Conservation (phyloP, 257 asterid genomes). For the Solanum pimpinellifolium region DNA sequence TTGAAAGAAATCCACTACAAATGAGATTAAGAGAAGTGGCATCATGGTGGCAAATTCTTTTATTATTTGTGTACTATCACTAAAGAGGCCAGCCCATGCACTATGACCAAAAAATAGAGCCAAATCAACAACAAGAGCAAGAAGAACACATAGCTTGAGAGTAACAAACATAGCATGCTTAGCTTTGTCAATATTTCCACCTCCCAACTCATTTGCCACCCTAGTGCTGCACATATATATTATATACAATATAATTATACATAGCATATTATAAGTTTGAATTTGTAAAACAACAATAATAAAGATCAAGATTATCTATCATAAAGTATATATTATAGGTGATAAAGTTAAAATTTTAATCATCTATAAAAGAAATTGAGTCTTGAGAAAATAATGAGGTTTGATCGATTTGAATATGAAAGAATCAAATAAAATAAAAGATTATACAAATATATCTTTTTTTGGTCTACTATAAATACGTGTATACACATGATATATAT, state of each 20-base stretch:
- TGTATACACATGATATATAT: too few species aligned
- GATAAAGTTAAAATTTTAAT: too few species aligned
- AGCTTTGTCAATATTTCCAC: constrained; percentile 50
- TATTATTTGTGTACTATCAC: constrained; percentile 38
- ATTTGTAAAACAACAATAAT: too few species aligned
- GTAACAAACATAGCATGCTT: constrained; percentile 55
- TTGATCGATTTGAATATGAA: too few species aligned
- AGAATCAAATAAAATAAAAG: too few species aligned
- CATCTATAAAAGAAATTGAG: too few species aligned
- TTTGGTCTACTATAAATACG: too few species aligned
- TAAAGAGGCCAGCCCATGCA: constrained; percentile 60
- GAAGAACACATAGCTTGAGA: constrained; percentile 34
- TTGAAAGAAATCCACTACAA: constrained; percentile 47
- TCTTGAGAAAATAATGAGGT: too few species aligned
- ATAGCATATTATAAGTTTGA: background rate
- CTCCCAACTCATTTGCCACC: constrained; percentile 80
- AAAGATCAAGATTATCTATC: too few species aligned
- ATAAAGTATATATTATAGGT: too few species aligned
- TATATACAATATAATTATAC: background rate
- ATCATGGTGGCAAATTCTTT: constrained; percentile 44
- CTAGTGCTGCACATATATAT: constrained; percentile 49
- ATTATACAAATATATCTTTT: too few species aligned
- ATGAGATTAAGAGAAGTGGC: constrained; percentile 43
- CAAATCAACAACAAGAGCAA: constrained; percentile 24
- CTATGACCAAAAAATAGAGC: constrained; percentile 44